Evolutionary conservation across 371 early-diverging fungal species (phyloP).

Genomic region (Actinomucor elegans): DNA sequence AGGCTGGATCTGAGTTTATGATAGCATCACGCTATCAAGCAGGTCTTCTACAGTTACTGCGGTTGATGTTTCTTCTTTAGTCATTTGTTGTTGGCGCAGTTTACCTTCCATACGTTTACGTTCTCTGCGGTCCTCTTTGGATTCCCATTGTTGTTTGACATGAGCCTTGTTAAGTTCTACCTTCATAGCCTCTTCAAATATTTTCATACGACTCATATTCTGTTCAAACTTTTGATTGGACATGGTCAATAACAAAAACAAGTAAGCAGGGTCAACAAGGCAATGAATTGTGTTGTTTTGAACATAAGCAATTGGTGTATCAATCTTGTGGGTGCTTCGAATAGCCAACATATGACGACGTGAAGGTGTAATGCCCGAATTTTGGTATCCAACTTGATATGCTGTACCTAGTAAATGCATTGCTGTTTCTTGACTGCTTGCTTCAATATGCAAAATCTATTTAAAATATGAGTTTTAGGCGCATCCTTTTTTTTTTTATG

Average conservation of each 20-base stretch:
- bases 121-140: constrained; percentile 58
- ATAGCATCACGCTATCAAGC: neutral
- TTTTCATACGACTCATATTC: constrained; percentile 51
- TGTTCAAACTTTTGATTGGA: constrained; percentile 56
- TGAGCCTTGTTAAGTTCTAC: constrained; percentile 16
- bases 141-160: constrained; percentile 28
- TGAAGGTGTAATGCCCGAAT: constrained; percentile 63
- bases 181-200: constrained; percentile 44
- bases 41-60: neutral
- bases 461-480: neutral
- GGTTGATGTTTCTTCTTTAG: neutral
- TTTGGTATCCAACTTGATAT: constrained; percentile 59
- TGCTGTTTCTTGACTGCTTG: constrained; percentile 51
- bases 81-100: neutral
- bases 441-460: constrained; percentile 65
- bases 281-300: constrained; percentile 38
- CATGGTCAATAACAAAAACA: constrained; percentile 43
- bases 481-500: too few relatives aligned
- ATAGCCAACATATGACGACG: constrained; percentile 64
- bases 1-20: neutral
- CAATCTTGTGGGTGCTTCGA: constrained; percentile 60
- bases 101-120: constrained; percentile 56
- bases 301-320: constrained; percentile 61
- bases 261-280: constrained; percentile 48
- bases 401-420: constrained; percentile 55